Conservation (phyloP, 805 yeast genomes). For the Wickerhamiella musiphila region DNA sequence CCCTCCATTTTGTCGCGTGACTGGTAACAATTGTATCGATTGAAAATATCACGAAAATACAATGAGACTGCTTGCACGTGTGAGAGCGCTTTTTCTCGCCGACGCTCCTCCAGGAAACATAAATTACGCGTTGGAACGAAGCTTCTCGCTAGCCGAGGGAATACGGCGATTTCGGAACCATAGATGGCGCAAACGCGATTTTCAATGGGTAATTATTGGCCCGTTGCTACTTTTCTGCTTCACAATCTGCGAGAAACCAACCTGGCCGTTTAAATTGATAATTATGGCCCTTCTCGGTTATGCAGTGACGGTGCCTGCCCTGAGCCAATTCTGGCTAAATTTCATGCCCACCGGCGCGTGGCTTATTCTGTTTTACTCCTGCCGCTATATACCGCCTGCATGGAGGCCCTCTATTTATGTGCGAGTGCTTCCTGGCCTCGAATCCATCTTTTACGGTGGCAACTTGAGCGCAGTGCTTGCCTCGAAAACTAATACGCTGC, state of each 20-base stretch:
- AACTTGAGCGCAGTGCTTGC: slow-evolving; percentile 73
- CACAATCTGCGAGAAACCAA: slow-evolving; percentile 20
- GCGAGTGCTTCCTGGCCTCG: slow-evolving; percentile 76
- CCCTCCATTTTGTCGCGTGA: no score
- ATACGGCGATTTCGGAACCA: slow-evolving; percentile 19
- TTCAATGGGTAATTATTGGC: slow-evolving; percentile 32
- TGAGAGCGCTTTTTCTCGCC: slow-evolving; percentile 18
- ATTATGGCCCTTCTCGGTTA: slow-evolving; percentile 28
- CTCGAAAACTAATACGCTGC: slow-evolving; percentile 39
- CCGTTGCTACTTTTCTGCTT: slow-evolving; percentile 34
- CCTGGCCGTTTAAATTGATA: slow-evolving; percentile 17
- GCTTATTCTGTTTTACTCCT: slow-evolving; percentile 66
- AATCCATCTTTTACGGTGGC: slow-evolving; percentile 82
- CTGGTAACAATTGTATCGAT: no score
- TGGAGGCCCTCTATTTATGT: slow-evolving; percentile 84
- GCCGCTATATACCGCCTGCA: slow-evolving; percentile 51
- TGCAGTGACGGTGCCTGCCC: slow-evolving; percentile 48
- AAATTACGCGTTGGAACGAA: slow-evolving; percentile 18
- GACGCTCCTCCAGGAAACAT: slow-evolving; percentile 23
- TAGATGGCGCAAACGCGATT: slow-evolving; percentile 26
- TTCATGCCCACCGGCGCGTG: slow-evolving; percentile 75
- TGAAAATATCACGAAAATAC: no score
- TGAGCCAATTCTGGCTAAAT: slow-evolving; percentile 68
- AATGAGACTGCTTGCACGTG: slow-evolving; percentile 12
- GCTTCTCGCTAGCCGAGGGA: slow-evolving; percentile 21